Conservation (phyloP, 805 yeast genomes). For the Zygoascus flipseniorum region DNA sequence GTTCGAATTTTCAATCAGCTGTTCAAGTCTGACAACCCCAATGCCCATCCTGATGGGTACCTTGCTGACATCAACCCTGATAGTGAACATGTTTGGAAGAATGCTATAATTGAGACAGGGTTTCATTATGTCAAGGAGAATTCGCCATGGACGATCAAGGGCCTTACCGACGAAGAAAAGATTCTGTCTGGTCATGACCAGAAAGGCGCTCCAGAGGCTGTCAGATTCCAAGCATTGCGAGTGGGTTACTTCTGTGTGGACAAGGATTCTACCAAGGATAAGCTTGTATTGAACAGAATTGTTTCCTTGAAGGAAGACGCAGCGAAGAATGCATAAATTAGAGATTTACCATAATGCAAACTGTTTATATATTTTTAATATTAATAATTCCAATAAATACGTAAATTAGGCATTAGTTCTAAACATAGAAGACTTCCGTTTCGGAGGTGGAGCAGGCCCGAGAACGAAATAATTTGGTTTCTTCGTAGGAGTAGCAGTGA, state of each 20-base stretch:
- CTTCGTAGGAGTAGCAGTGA: background rate
- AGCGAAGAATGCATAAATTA: conserved; percentile 18
- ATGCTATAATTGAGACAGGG: conserved; percentile 72
- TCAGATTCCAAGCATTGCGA: conserved; percentile 95
- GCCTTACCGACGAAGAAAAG: conserved; percentile 51
- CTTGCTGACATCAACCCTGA: conserved; percentile 74
- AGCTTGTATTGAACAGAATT: conserved; percentile 74
- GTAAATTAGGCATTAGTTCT: background rate
- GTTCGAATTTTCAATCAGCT: conserved; percentile 82
- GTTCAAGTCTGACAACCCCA: conserved; percentile 87
- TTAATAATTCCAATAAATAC: background rate
- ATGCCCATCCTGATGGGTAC: conserved; percentile 80
- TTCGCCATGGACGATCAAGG: conserved; percentile 67
- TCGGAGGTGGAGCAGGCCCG: background rate
- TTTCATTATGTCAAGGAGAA: conserved; percentile 56
- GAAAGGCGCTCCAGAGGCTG: conserved; percentile 60
- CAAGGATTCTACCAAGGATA: conserved; percentile 55
- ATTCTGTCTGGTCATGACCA: conserved; percentile 58
- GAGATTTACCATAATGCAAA: background rate
- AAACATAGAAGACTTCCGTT: background rate
- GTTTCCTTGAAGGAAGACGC: conserved; percentile 84
- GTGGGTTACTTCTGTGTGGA: conserved; percentile 94
- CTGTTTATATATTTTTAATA: background rate
- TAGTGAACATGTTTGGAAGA: conserved; percentile 57
- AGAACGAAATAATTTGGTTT: background rate